Evolutionary conservation across 306 rosid species (phyloP), one percentile per base, ranked within the genome.

Genomic region (Dalbergia cultrata): DNA sequence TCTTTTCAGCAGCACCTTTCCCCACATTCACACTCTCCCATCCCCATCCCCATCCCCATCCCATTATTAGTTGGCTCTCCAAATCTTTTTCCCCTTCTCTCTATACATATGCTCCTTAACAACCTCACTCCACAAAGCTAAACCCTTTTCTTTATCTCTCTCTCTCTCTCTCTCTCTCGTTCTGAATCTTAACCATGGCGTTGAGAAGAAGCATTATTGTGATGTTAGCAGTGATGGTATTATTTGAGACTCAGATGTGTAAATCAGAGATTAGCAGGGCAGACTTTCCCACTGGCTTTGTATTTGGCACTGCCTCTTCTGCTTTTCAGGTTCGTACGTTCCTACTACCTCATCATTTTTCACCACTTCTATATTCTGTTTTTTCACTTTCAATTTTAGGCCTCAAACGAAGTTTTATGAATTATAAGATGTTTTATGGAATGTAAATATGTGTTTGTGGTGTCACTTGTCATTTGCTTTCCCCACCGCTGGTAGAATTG

Each of bases 301-400:
- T 85, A 12, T 95, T 95, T 49, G 99, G 99, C 8, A 95, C 98
- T 18, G 98, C 99, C n/a, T 93, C 99, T 74, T 87, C 99, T 64
- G 97, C 98, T 78, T 95, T 89, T 84, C 99, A 91, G 98, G 99
- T 95, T 84, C 0, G 53, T 70, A 5, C 22, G 14, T 11, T 33
- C 18, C 31, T 12, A 11, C 50, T 10, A 9, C 3, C 12, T 71
- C 21, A 1, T 76, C 26, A 8, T 18, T 76, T 26, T 26, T 35
- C 31, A 16, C 35, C 1, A 9, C 35, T 8, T 13, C 22, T 64
- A 11, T 16, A 16, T 14, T 37, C 41, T 4, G 41, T 64, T 34
- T 16, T 63, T 35, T 26, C 31, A 26, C 31, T 2, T 26, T 26
- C 31, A 26, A 26, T 26, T 26, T 26, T 0, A 26, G 31, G 31